Percentiles rank a stretch among this genome's conserved stretches.
Evolutionary conservation across 1,139 yeast species (phyloP).

Genomic region (Suhomyces wounanorum): DNA sequence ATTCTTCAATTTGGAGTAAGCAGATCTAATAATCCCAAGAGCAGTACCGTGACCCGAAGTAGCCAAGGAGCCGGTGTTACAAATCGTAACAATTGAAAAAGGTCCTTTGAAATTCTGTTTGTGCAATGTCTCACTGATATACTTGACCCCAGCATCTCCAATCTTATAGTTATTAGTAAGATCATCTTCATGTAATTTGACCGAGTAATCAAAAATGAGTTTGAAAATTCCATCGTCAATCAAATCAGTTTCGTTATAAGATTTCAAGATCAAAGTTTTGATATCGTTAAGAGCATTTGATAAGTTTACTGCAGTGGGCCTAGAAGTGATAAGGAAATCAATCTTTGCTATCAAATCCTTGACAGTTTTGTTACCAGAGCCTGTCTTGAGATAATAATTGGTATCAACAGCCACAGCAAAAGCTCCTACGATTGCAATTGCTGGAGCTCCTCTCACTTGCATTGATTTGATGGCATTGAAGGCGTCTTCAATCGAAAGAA

Average conservation of each 20-base stretch:
- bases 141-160: conserved; percentile 81
- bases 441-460: conserved; percentile 99
- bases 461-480: conserved; percentile 77
- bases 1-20: conserved; percentile 46
- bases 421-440: conserved; percentile 94
- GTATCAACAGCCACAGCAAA: conserved; percentile 79
- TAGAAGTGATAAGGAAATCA: conserved; percentile 67
- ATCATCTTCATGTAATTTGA: conserved; percentile 70
- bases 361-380: conserved; percentile 25
- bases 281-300: conserved; percentile 74
- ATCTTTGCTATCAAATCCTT: conserved; percentile 48
- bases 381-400: conserved; percentile 21
- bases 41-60: conserved; percentile 99
- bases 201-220: conserved; percentile 52
- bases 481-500: conserved; percentile 69
- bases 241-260: conserved; percentile 17
- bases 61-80: conserved; percentile 88
- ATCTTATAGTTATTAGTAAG: conserved; percentile 71
- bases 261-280: conserved; percentile 34
- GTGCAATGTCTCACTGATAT: conserved; percentile 51
- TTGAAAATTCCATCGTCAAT: conserved; percentile 36
- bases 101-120: conserved; percentile 59
- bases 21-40: conserved; percentile 81
- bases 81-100: conserved; percentile 81
- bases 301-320: conserved; percentile 96